A percentile compares a stretch with the other conserved stretches of the same genome.
Evolutionary conservation across 2,329 filamentous ascomycete genomes (phyloP).

Genomic region (Juglanconis oblonga): DNA sequence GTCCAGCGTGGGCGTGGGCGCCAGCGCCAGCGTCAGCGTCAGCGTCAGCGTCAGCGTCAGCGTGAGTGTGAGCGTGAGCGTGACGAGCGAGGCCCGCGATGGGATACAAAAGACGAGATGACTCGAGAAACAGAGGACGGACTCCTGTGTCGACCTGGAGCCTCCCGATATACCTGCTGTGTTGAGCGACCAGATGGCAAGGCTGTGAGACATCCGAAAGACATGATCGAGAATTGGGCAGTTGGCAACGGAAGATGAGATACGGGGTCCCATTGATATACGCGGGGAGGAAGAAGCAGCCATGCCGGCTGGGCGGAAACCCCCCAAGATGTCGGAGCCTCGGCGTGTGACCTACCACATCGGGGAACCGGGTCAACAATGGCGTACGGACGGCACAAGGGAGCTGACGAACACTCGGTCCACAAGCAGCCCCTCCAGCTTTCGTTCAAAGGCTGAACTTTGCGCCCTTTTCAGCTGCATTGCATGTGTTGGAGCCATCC

Average conservation of each 20-base stretch:
- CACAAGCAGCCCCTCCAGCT: neutral
- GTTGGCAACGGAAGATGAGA: neutral
- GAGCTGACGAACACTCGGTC: conserved; percentile 14
- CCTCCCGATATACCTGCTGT: neutral
- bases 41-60: too few species aligned
- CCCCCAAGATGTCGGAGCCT: conserved; percentile 2
- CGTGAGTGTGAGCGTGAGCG: too few species aligned
- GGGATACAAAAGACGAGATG: too few species aligned
- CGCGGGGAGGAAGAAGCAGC: neutral
- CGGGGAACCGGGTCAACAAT: conserved; percentile 1
- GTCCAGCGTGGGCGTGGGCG: neutral
- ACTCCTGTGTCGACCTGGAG: too few species aligned
- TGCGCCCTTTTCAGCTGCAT: neutral
- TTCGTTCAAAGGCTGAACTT: conserved; percentile 5
- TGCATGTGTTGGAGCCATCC: neutral
- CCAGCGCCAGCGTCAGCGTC: neutral
- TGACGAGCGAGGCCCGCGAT: too few species aligned
- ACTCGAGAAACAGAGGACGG: too few species aligned
- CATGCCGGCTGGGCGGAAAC: neutral
- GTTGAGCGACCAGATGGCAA: neutral
- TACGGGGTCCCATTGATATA: neutral
- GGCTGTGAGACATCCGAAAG: neutral
- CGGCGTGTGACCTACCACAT: conserved; percentile 7
- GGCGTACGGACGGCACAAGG: neutral
- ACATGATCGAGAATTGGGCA: neutral